Evolutionary conservation across 176 grass and related monocot genomes (phyloP), one percentile per base, ranked within the genome.

Genomic region (Avena sativa): DNA sequence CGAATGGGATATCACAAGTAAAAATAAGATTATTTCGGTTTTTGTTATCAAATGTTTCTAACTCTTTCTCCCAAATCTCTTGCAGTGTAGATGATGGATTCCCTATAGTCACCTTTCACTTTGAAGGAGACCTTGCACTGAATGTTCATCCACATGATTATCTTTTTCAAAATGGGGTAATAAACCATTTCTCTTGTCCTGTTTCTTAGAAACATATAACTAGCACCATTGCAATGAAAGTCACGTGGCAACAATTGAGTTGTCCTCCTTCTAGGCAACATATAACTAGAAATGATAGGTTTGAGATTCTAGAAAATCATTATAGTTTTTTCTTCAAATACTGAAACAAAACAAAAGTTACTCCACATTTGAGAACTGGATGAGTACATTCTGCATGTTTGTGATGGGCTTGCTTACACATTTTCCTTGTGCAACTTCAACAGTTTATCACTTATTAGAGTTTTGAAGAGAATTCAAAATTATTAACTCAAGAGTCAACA

Each of bases 81-180:
- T 90, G 84, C 94, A 98, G 97, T 81, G 55, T 96, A 65, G 92
- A 94, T 87, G 94, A 93, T 83, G 94, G 77, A 83, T 98, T 98
- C 81, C 97, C 97, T 17, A 44, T 87, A 79, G 52, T 96, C 57
- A 89, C 89, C 68, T 98, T 98, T 71, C 88, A 71, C 84, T 98
- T 98, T 87, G 90, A 98, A 83, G 91, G 86, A 50, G 86, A 69
- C 49, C 78, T 98, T 86, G 65, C 83, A 78, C 76, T 98, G 61
- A 86, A 88, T 81, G 94, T 96, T 83, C 88, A 96, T 85, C 97
- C 97, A 56, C 93, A 98, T 83, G 97, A 98, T 83, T 98, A 98
- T 83, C 88, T 98, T 90, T 96, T 98, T 30, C 44, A 93, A 88
- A 91, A 96, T 79, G 83, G 64, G 94, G 97, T 98, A 94, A 90